A percentile compares a stretch with the other conserved stretches of the same genome.
Evolutionary conservation across 371 early-diverging fungal species (phyloP).

Genomic region (Mortierella sp.): DNA sequence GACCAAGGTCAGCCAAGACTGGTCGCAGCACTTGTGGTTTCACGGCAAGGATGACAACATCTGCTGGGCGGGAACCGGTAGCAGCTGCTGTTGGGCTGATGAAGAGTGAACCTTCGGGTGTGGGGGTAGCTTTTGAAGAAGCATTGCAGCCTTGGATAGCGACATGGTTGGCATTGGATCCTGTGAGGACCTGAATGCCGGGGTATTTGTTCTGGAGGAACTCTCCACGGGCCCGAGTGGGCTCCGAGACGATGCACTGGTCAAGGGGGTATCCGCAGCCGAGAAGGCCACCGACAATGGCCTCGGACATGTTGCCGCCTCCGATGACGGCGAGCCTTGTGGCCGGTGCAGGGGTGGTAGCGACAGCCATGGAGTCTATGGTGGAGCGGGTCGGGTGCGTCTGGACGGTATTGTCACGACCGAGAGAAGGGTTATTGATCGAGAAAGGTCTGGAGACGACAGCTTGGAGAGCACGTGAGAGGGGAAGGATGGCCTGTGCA

Average conservation of each 20-base stretch:
- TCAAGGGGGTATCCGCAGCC: slow-evolving; percentile 70
- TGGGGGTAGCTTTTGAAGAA: neutral
- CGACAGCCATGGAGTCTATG: neutral
- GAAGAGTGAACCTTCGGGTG: neutral
- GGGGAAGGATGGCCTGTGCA: too few species aligned
- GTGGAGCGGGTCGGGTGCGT: too few species aligned
- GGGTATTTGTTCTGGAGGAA: slow-evolving; percentile 69
- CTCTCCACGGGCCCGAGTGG: slow-evolving; percentile 66
- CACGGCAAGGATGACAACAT: slow-evolving; percentile 85
- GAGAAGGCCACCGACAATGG: slow-evolving; percentile 86
- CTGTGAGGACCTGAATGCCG: slow-evolving; percentile 32
- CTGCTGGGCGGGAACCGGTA: slow-evolving; percentile 45
- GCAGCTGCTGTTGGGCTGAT: neutral
- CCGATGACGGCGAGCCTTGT: slow-evolving; percentile 73
- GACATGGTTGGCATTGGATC: slow-evolving; percentile 52
- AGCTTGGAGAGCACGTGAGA: too few species aligned
- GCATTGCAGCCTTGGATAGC: slow-evolving; percentile 27
- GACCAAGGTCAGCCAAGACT: slow-evolving; percentile 63
- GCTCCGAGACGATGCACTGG: slow-evolving; percentile 81
- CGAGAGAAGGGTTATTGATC: too few species aligned
- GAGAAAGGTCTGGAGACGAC: too few species aligned
- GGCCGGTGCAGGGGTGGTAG: neutral
- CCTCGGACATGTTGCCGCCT: slow-evolving; percentile 93
- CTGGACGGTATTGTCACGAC: too few species aligned
- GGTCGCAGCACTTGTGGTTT: slow-evolving; percentile 86